Evolutionary conservation across 1,139 yeast species (phyloP).

Genomic region (Diutina sp.): DNA sequence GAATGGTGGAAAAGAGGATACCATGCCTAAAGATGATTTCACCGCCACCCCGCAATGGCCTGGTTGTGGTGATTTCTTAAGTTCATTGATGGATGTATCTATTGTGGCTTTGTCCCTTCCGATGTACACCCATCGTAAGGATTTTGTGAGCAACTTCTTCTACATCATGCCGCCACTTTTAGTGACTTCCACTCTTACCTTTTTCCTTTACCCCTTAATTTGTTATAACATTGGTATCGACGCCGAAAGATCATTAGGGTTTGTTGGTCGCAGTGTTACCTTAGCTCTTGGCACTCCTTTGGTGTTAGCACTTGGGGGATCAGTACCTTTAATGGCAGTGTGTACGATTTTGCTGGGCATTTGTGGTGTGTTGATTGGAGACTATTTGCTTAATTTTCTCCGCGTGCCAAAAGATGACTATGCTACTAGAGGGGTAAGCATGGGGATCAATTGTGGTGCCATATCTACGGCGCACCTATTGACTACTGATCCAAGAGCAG

Average conservation of each 20-base stretch:
- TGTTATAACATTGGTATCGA: constrained; percentile 56
- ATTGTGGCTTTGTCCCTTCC: constrained; percentile 69
- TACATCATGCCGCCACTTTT: constrained; percentile 48
- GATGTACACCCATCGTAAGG: constrained; percentile 62
- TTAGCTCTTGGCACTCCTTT: constrained; percentile 71
- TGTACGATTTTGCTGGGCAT: constrained; percentile 72
- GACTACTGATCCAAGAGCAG: constrained; percentile 64
- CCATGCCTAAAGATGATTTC: constrained; percentile 1
- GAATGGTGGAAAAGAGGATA: constrained; percentile 16
- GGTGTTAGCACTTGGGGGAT: constrained; percentile 51
- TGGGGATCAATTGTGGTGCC: constrained; percentile 74
- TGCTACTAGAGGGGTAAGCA: constrained; percentile 62
- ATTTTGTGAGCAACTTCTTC: constrained; percentile 45
- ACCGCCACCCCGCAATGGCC: constrained; percentile 43
- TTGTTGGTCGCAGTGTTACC: constrained; percentile 73
- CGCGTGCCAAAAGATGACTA: constrained; percentile 51
- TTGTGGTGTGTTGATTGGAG: constrained; percentile 61
- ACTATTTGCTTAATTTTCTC: constrained; percentile 28
- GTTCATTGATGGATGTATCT: constrained; percentile 62
- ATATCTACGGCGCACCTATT: constrained; percentile 69
- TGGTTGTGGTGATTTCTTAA: constrained; percentile 69
- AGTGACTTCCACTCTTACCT: constrained; percentile 42
- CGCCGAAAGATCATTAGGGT: constrained; percentile 50
- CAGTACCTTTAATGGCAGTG: constrained; percentile 63
- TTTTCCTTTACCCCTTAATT: constrained; percentile 57